Conservation (phyloP, 805 yeast species). For the Saturnispora diversa region DNA sequence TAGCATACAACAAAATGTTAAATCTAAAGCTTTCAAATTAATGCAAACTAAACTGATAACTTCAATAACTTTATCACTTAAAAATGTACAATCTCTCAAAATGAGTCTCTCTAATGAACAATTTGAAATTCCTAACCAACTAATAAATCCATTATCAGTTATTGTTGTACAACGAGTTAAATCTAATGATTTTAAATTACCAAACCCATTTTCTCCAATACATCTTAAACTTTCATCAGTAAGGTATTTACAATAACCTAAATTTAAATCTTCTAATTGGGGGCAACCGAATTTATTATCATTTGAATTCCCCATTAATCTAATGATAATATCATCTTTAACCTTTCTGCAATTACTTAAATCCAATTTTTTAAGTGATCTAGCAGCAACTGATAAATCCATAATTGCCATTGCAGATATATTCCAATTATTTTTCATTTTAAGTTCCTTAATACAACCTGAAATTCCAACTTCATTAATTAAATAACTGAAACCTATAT, state of each 20-base stretch:
- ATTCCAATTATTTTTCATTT: slow-evolving; percentile 69
- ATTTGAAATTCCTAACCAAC: slow-evolving; percentile 54
- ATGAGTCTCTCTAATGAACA: slow-evolving; percentile 44
- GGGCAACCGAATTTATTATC: slow-evolving; percentile 44
- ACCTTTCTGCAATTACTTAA: slow-evolving; percentile 68
- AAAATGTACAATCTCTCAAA: slow-evolving; percentile 65
- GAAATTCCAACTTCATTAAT: slow-evolving; percentile 63
- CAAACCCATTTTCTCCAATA: slow-evolving; percentile 46
- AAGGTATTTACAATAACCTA: slow-evolving; percentile 70
- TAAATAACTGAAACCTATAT: slow-evolving; percentile 63
- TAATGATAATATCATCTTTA: slow-evolving; percentile 59
- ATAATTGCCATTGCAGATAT: slow-evolving; percentile 74
- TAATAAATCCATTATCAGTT: slow-evolving; percentile 63
- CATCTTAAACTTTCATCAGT: slow-evolving; percentile 63
- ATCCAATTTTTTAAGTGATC: slow-evolving; percentile 50
- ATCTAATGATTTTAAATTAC: slow-evolving; percentile 46
- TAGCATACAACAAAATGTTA: slow-evolving; percentile 69
- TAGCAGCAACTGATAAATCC: slow-evolving; percentile 66
- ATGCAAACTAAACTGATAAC: slow-evolving; percentile 56
- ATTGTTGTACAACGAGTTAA: slow-evolving; percentile 71
- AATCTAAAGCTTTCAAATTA: slow-evolving; percentile 46
- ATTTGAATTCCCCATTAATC: slow-evolving; percentile 51
- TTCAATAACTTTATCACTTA: slow-evolving; percentile 57
- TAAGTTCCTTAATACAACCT: slow-evolving; percentile 46
- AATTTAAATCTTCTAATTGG: slow-evolving; percentile 42